These are phyloP conservation scores for Lentinula novae-zelandiae DNA, from an alignment of 1,284 basidiomycete species.

Conservation along the genomic window DNA sequence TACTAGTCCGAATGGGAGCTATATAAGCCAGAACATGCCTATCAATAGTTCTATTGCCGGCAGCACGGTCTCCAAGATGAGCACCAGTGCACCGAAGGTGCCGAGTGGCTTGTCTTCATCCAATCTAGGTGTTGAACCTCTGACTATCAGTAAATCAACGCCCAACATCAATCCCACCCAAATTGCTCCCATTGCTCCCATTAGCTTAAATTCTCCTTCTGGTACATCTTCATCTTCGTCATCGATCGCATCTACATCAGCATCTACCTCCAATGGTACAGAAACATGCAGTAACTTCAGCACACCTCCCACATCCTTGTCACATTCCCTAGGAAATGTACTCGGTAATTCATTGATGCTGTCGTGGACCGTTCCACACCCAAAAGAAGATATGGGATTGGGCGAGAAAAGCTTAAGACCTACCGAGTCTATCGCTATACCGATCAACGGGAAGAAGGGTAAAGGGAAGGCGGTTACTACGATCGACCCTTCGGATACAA, in stretches of 20 bases:
- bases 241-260: slow-evolving; percentile 40
- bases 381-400: background rate
- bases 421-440: slow-evolving; percentile 22
- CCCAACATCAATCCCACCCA: slow-evolving; percentile 17
- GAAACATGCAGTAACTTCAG: slow-evolving; percentile 43
- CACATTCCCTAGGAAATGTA: slow-evolving; percentile 40
- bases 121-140: slow-evolving; percentile 20
- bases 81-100: slow-evolving; percentile 37
- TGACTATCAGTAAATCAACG: slow-evolving; percentile 13
- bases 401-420: slow-evolving; percentile 3
- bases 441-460: slow-evolving; percentile 25
- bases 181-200: slow-evolving; percentile 19
- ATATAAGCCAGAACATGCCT: slow-evolving; percentile 36
- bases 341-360: slow-evolving; percentile 8
- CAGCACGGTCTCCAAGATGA: slow-evolving; percentile 28
- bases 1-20: slow-evolving; percentile 36
- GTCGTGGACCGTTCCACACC: slow-evolving; percentile 5
- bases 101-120: slow-evolving; percentile 34
- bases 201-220: slow-evolving; percentile 33
- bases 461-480: slow-evolving; percentile 25
- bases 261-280: slow-evolving; percentile 33
- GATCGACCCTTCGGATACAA: background rate
- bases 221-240: slow-evolving; percentile 46
- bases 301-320: slow-evolving; percentile 56
- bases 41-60: slow-evolving; percentile 19